These are phyloP conservation scores for Plasmodium relictum DNA, from an alignment of 169 alveolate genomes.

Conservation along the genomic window DNA sequence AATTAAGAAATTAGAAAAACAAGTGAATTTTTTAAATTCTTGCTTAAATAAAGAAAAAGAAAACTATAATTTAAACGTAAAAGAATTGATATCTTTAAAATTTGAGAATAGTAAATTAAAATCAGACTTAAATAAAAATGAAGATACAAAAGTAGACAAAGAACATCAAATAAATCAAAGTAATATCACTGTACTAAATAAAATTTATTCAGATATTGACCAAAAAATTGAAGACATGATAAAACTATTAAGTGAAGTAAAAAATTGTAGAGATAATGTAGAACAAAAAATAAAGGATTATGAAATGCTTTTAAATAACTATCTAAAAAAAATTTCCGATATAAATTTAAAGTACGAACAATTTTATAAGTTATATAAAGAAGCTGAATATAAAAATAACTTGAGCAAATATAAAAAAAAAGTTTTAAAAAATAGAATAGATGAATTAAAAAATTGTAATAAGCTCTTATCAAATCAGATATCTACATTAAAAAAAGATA, in stretches of 20 bases:
- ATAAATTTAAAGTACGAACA: slow-evolving; percentile 48
- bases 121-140: slow-evolving; percentile 7
- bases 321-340: slow-evolving; percentile 57
- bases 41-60: slow-evolving; percentile 67
- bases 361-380: slow-evolving; percentile 62
- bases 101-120: slow-evolving; percentile 59
- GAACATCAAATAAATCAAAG: slow-evolving; percentile 13
- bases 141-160: slow-evolving; percentile 4
- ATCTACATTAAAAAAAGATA: slow-evolving; percentile 23
- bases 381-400: slow-evolving; percentile 33
- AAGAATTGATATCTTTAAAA: slow-evolving; percentile 45
- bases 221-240: slow-evolving; percentile 30
- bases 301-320: slow-evolving; percentile 27
- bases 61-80: slow-evolving; percentile 38
- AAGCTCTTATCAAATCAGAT: slow-evolving; percentile 33
- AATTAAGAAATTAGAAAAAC: slow-evolving; percentile 56
- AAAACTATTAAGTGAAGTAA: slow-evolving; percentile 26
- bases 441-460: slow-evolving; percentile 29
- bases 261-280: slow-evolving; percentile 22
- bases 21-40: slow-evolving; percentile 44
- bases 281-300: slow-evolving; percentile 55
- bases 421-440: slow-evolving; percentile 32
- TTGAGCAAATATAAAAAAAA: slow-evolving; percentile 51
- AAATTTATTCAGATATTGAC: slow-evolving; percentile 51
- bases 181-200: slow-evolving; percentile 39